Percentiles rank a stretch among this genome's conserved stretches.
Evolutionary conservation across 208 protist genomes (phyloP).

Genomic region (Wallacemonas sp.): DNA sequence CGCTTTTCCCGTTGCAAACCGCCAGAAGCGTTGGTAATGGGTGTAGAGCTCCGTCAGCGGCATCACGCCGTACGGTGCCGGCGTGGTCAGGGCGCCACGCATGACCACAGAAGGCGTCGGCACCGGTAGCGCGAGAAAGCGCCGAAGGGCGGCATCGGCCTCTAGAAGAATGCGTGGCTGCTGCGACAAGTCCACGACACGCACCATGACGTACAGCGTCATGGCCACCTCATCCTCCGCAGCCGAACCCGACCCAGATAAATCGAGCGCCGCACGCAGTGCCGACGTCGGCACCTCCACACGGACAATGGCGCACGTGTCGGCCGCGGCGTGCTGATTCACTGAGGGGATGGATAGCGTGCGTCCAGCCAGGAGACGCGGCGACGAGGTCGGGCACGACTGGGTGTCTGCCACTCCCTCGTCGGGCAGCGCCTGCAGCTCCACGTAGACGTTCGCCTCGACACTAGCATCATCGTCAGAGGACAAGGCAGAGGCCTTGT

Average conservation of each 20-base stretch:
- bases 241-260: neutral
- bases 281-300: constrained; percentile 23
- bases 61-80: constrained; percentile 63
- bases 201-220: constrained; percentile 59
- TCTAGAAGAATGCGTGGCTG: constrained; percentile 38
- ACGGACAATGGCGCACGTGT: constrained; percentile 50
- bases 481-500: neutral
- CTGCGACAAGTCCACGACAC: constrained; percentile 63
- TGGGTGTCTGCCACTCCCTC: neutral
- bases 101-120: constrained; percentile 16
- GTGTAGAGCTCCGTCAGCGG: constrained; percentile 64
- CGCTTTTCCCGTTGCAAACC: constrained; percentile 29
- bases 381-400: neutral
- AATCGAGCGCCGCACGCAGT: constrained; percentile 5
- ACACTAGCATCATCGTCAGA: constrained; percentile 26
- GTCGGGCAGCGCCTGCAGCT: constrained; percentile 6
- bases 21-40: constrained; percentile 63
- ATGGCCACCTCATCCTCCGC: constrained; percentile 17
- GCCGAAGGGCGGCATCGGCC: constrained; percentile 35
- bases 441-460: constrained; percentile 29
- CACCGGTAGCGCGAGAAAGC: constrained; percentile 20
- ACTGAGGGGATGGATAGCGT: constrained; percentile 24
- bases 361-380: neutral
- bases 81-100: constrained; percentile 15
- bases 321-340: constrained; percentile 26